Evolutionary conservation across 345 rosid species (phyloP), one percentile per base, ranked within the genome.

Genomic region (Eucalyptus curtisii): DNA sequence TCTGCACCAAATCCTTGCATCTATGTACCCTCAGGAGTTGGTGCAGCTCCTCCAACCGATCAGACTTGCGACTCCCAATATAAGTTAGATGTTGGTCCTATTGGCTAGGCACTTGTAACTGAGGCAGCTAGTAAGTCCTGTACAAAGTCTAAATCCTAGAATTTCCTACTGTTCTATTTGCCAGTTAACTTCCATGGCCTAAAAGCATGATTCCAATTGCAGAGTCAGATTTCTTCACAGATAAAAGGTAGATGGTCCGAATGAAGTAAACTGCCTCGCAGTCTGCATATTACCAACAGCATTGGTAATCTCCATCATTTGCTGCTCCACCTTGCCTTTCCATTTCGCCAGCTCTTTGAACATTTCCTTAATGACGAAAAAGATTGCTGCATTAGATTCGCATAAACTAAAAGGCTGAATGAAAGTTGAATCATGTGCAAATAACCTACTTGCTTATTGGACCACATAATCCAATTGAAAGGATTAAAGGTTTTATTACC

Each of bases 281-380:
- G 92, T 89, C 94, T 94, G 94, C 92, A 96, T 88, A 64, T 88
- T 93, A 79, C 90, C 88, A 68, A 96, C 91, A 22, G 96, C 87
- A 90, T 92, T 92, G 47, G 95, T 91, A 57, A 95, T 90, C 90
- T 96, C 97, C 64, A 89, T 89, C 90, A 97, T 91, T 93, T 94
- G 99, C 90, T 95, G 94, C 91, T 96, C 99, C 86, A 93, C 92
- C 92, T 96, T 95, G 40, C 90, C 94, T 92, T 94, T 97, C 99
- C 99, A 96, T 50, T 94, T 93, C 88, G 91, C 87, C 89, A 94
- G 88, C 91, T 97, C 99, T 91, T 96, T 95, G 86, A 91, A 89
- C 91, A 91, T 94, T 91, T 95, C 97, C 99, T 96, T 76, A 6
- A 76, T 42, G 47, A 94, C 57, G 4, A 61, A 59, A 92, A 85